Conservation (phyloP, 2,329 filamentous ascomycete species). For the Penicillium frequentans region DNA sequence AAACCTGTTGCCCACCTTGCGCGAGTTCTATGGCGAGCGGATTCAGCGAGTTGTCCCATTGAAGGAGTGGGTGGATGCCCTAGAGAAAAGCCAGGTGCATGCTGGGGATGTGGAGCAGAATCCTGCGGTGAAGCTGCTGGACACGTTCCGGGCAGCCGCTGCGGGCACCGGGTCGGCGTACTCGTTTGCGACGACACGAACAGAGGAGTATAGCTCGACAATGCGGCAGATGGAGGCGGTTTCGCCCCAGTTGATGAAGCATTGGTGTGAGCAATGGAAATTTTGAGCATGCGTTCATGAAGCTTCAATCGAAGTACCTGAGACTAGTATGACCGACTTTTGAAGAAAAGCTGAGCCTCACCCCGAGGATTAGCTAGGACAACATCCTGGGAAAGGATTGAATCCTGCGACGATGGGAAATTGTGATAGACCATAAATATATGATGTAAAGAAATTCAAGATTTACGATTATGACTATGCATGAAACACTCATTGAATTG, state of each 20-base stretch:
- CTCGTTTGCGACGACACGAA: slow-evolving; percentile 42
- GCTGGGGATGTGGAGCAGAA: slow-evolving; percentile 43
- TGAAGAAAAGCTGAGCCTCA: not conserved
- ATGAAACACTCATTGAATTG: not conserved
- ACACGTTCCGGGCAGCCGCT: slow-evolving; percentile 40
- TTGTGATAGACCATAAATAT: not conserved
- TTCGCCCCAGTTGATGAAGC: slow-evolving; percentile 45
- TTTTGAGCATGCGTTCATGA: not conserved
- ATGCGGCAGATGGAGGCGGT: slow-evolving; percentile 44
- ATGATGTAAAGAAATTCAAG: not conserved
- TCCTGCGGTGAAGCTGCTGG: slow-evolving; percentile 51
- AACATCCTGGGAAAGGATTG: not conserved
- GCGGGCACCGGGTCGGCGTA: slow-evolving; percentile 26
- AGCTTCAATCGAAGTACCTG: not conserved
- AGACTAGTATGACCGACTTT: not conserved
- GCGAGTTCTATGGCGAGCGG: slow-evolving; percentile 41
- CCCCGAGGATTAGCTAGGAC: not conserved
- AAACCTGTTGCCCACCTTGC: slow-evolving; percentile 41
- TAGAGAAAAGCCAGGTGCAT: slow-evolving; percentile 41
- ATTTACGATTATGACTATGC: not conserved
- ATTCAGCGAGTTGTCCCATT: slow-evolving; percentile 40
- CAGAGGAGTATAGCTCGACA: slow-evolving; percentile 43
- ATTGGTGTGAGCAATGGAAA: slow-evolving; percentile 30
- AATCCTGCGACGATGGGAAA: not conserved
- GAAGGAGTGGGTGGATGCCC: slow-evolving; percentile 47